These are phyloP conservation scores for Hondaea fermentalgiana DNA, from an alignment of 108 stramenopile species.

Conservation along the genomic window DNA sequence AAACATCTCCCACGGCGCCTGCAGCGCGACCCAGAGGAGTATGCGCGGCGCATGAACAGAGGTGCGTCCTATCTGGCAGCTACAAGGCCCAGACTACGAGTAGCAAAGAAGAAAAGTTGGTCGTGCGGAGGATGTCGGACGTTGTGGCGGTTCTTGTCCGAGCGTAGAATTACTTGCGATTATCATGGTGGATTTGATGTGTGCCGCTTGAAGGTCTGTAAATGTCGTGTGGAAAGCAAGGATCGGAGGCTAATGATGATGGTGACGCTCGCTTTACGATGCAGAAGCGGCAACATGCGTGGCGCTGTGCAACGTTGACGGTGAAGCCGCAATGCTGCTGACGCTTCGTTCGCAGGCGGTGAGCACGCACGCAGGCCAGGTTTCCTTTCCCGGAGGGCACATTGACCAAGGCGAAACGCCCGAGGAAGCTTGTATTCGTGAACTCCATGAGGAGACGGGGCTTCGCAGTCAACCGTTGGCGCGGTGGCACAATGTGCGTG, in stretches of 20 bases:
- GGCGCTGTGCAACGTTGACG: background rate
- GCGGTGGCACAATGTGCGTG: constrained; percentile 12
- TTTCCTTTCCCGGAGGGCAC: constrained; percentile 23
- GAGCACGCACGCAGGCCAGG: constrained; percentile 20
- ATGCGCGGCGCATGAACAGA: background rate
- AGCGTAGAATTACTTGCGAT: too few relatives aligned
- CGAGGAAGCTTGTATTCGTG: background rate
- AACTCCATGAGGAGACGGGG: background rate
- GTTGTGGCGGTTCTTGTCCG: too few relatives aligned
- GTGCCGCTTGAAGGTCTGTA: too few relatives aligned
- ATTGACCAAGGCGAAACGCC: background rate
- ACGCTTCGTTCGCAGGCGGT: background rate
- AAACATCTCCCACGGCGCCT: background rate
- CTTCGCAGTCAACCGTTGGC: background rate
- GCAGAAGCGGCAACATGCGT: constrained; percentile 2
- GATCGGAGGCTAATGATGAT: too few relatives aligned
- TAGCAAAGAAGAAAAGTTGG: background rate
- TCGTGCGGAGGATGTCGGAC: background rate
- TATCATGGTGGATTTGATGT: too few relatives aligned
- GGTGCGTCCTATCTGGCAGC: background rate
- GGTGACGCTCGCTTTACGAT: background rate
- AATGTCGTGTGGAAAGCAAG: too few relatives aligned
- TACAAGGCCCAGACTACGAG: background rate
- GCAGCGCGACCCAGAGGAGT: constrained; percentile 10
- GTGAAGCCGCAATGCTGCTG: background rate